phyloP scores from a whole-genome alignment of 2,329 filamentous ascomycete species.

The Nothophoma quercina region DNA sequence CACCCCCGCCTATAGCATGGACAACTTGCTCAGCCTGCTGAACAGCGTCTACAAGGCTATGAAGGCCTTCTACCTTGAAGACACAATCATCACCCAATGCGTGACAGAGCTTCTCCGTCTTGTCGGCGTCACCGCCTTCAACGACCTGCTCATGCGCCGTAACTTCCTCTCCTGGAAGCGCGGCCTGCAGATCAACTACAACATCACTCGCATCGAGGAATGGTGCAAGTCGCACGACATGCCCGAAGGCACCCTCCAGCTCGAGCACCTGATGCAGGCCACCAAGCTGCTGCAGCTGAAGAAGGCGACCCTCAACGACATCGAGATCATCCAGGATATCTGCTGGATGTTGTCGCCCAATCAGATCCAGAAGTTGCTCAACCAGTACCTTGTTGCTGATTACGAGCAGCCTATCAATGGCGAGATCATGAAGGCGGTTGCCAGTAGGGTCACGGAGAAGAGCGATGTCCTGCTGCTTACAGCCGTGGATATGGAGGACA shows the following conservation, averaged over 20 bases:
- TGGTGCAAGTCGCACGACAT: slow-evolving; percentile 99
- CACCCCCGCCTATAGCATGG: slow-evolving; percentile 97
- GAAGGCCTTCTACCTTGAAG: slow-evolving; percentile 98
- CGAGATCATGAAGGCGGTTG: slow-evolving; percentile 99
- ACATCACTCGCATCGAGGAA: slow-evolving; percentile 98
- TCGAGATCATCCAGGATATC: slow-evolving; percentile 99
- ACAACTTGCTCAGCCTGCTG: slow-evolving; percentile 91
- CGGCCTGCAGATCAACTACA: slow-evolving; percentile 99
- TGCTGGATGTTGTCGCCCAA: slow-evolving; percentile 99
- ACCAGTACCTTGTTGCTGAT: slow-evolving; percentile 97
- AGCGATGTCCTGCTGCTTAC: slow-evolving; percentile 92
- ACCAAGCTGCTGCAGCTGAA: slow-evolving; percentile 98
- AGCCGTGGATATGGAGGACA: slow-evolving; percentile 98
- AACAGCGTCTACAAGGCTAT: slow-evolving; percentile 99
- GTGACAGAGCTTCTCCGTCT: slow-evolving; percentile 91
- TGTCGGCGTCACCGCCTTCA: slow-evolving; percentile 97
- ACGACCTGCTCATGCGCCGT: slow-evolving; percentile 94
- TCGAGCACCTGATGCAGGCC: slow-evolving; percentile 99
- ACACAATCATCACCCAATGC: slow-evolving; percentile 93
- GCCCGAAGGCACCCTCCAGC: slow-evolving; percentile 95
- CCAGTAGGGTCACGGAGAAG: slow-evolving; percentile 96
- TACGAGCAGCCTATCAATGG: slow-evolving; percentile 99
- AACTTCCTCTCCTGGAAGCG: slow-evolving; percentile 99
- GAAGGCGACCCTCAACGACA: slow-evolving; percentile 98
- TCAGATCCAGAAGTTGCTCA: slow-evolving; percentile 98